A percentile compares a stretch with the other conserved stretches of the same genome.
Evolutionary conservation across 108 stramenopile species (phyloP).

Genomic region (Seminavis robusta): DNA sequence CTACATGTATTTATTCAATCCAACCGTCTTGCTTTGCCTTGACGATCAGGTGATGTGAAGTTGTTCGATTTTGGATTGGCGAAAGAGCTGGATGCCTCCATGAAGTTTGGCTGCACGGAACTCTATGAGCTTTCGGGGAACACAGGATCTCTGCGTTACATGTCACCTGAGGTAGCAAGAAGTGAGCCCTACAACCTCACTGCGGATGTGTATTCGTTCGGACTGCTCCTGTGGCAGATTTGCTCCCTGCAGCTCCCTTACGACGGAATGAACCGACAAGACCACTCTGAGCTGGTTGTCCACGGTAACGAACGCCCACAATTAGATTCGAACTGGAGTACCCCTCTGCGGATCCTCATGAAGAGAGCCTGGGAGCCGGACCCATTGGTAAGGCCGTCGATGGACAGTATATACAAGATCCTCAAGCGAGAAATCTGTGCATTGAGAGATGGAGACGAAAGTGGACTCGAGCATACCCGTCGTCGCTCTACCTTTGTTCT

Average conservation of each 20-base stretch:
- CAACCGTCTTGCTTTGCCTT: background rate
- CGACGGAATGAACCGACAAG: conserved; percentile 52
- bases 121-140: conserved; percentile 75
- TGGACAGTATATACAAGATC: conserved; percentile 59
- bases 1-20: background rate
- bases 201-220: conserved; percentile 71
- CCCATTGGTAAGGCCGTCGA: conserved; percentile 57
- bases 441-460: conserved; percentile 50
- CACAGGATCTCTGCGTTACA: conserved; percentile 78
- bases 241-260: conserved; percentile 56
- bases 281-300: conserved; percentile 44
- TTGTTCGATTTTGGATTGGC: conserved; percentile 64
- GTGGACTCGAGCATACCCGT: conserved; percentile 42
- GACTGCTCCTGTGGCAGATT: conserved; percentile 69
- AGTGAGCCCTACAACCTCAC: conserved; percentile 68
- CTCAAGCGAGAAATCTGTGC: conserved; percentile 45
- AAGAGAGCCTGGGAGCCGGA: conserved; percentile 66
- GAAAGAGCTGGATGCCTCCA: conserved; percentile 42
- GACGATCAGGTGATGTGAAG: conserved; percentile 41
- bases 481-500: conserved; percentile 54
- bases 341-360: conserved; percentile 60
- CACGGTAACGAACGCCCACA: conserved; percentile 48
- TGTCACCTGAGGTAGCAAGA: conserved; percentile 60
- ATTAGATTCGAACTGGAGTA: conserved; percentile 56
- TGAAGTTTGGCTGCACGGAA: conserved; percentile 38